phyloP scores from a whole-genome alignment of 768 basidiomycete genomes.

The Clitopilus hobsonii region DNA sequence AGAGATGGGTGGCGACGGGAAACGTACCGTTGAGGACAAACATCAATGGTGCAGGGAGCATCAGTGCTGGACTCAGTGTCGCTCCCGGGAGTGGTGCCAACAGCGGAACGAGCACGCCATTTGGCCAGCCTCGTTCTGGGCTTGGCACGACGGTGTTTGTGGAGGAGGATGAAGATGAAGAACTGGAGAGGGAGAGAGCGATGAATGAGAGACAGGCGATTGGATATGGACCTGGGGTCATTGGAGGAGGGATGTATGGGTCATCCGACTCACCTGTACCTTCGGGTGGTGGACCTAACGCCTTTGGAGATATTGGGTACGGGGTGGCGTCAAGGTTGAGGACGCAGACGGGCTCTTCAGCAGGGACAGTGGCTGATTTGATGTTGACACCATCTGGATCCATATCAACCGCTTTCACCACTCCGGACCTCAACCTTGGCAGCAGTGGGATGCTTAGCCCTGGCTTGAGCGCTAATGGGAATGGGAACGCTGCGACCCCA shows the following conservation, averaged over 20 bases:
- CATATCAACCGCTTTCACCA: constrained; percentile 51
- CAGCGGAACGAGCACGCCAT: constrained; percentile 69
- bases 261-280: constrained; percentile 10
- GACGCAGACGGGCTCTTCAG: constrained; percentile 46
- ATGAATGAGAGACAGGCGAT: constrained; percentile 18
- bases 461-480: constrained; percentile 27
- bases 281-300: constrained; percentile 27
- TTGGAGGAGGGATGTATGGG: constrained; percentile 19
- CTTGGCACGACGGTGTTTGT: constrained; percentile 45
- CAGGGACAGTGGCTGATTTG: constrained; percentile 23
- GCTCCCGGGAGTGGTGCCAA: constrained; percentile 41
- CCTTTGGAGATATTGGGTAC: constrained; percentile 28
- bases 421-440: constrained; percentile 49
- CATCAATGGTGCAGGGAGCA: constrained; percentile 35
- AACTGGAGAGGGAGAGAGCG: constrained; percentile 49
- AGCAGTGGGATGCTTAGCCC: constrained; percentile 22
- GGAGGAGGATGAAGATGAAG: constrained; percentile 78
- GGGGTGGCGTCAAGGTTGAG: constrained; percentile 44
- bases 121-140: constrained; percentile 46
- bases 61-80: constrained; percentile 12
- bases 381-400: constrained; percentile 14
- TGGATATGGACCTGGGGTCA: constrained; percentile 18
- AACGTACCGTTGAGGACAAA: constrained; percentile 56
- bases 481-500: constrained; percentile 29
- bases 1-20: constrained; percentile 70